Evolutionary conservation across 2,329 filamentous ascomycete genomes (phyloP).

Genomic region (Cercospora beticola): DNA sequence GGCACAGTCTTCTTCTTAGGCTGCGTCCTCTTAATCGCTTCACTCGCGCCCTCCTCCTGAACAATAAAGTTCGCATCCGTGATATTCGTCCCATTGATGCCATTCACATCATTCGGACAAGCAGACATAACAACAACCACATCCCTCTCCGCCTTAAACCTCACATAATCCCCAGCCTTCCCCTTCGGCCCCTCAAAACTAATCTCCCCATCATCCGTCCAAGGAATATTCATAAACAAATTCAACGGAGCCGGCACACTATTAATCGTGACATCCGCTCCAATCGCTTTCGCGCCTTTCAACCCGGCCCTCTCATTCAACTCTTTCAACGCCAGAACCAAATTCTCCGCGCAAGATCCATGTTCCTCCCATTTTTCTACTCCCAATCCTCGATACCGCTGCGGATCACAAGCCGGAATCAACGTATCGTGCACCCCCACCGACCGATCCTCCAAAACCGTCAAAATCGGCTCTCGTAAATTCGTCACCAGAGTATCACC

Average conservation of each 20-base stretch:
- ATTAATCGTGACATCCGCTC: constrained; percentile 51
- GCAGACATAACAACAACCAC: constrained; percentile 50
- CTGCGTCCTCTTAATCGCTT: constrained; percentile 26
- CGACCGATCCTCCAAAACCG: constrained; percentile 47
- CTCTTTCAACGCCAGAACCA: constrained; percentile 50
- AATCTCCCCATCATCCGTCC: constrained; percentile 43
- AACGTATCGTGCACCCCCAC: constrained; percentile 49
- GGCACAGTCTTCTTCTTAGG: constrained; percentile 26
- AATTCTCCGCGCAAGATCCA: constrained; percentile 51
- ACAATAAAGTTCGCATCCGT: constrained; percentile 48
- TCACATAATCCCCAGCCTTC: constrained; percentile 46
- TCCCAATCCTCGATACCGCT: constrained; percentile 44
- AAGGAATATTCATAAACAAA: constrained; percentile 51
- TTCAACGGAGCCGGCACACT: constrained; percentile 49
- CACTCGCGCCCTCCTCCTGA: constrained; percentile 30
- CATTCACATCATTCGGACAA: constrained; percentile 48
- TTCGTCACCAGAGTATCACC: constrained; percentile 48
- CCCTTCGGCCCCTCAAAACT: constrained; percentile 44
- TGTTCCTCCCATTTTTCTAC: constrained; percentile 48
- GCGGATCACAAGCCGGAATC: constrained; percentile 50
- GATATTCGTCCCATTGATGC: constrained; percentile 44
- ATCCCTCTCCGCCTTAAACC: constrained; percentile 46
- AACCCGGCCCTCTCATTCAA: constrained; percentile 49
- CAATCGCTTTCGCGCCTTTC: constrained; percentile 48
- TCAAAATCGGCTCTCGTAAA: constrained; percentile 48